Evolutionary conservation across 768 basidiomycete genomes (phyloP).

Genomic region (Pulveroboletus sp.): DNA sequence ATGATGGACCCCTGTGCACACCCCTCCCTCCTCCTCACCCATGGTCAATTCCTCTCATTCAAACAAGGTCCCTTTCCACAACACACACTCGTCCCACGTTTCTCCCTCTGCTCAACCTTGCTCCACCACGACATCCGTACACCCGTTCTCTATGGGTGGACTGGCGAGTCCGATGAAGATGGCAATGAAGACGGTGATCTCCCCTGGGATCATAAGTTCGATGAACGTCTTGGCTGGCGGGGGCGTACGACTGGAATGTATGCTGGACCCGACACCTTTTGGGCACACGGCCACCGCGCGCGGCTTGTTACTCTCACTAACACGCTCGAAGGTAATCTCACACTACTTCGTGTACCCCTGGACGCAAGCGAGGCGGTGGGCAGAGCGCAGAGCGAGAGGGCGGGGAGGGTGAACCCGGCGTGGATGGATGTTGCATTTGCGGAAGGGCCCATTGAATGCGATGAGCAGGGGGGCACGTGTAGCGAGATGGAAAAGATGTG

Average conservation of each 20-base stretch:
- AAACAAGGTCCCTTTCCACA: conserved; percentile 45
- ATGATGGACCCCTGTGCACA: conserved; percentile 39
- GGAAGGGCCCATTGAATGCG: conserved; percentile 44
- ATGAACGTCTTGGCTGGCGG: conserved; percentile 68
- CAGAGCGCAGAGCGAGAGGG: conserved; percentile 30
- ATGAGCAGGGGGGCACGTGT: conserved; percentile 33
- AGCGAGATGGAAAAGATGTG: conserved; percentile 42
- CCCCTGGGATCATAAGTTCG: conserved; percentile 59
- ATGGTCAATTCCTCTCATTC: conserved; percentile 53
- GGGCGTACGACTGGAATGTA: conserved; percentile 71
- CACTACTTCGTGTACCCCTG: conserved; percentile 36
- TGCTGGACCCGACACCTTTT: conserved; percentile 37
- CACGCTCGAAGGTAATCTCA: conserved; percentile 36
- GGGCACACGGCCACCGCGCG: conserved; percentile 51
- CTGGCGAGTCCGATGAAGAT: conserved; percentile 32
- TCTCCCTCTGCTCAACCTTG: conserved; percentile 48
- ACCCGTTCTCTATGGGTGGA: conserved; percentile 47
- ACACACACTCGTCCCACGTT: conserved; percentile 44
- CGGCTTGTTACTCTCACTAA: conserved; percentile 46
- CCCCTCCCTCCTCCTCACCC: conserved; percentile 35
- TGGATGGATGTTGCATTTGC: conserved; percentile 61
- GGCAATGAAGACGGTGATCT: conserved; percentile 44
- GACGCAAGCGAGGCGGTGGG: conserved; percentile 33
- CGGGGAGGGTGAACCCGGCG: conserved; percentile 46
- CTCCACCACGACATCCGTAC: conserved; percentile 58